Percentiles rank a stretch among this genome's conserved stretches.
Evolutionary conservation across 2,329 filamentous ascomycete genomes (phyloP).

Genomic region (Ophiosphaerella narmari): DNA sequence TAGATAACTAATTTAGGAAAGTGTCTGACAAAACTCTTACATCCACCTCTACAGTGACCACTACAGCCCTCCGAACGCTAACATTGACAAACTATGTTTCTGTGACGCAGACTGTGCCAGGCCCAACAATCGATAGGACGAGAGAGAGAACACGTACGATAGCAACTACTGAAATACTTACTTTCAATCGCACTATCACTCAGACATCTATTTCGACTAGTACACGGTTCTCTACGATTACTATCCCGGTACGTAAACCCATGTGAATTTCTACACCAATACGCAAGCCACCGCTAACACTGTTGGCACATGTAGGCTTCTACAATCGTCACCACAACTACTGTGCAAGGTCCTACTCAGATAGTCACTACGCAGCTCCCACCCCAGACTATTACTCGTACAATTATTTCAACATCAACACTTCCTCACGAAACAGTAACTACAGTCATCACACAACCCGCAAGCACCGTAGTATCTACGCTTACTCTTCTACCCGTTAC

Average conservation of each 20-base stretch:
- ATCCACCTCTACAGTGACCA: constrained; percentile 10
- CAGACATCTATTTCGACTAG: constrained; percentile 19
- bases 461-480: background rate
- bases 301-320: background rate
- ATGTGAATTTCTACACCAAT: too few relatives aligned
- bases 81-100: constrained; percentile 13
- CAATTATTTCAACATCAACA: constrained; percentile 24
- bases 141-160: constrained; percentile 4
- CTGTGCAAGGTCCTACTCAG: constrained; percentile 15
- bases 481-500: background rate
- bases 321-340: constrained; percentile 22
- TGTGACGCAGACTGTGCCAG: constrained; percentile 17
- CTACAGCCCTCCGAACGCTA: constrained; percentile 3
- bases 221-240: constrained; percentile 25
- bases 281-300: background rate
- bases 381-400: constrained; percentile 21
- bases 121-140: constrained; percentile 11
- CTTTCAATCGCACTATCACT: constrained; percentile 15
- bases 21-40: constrained; percentile 11
- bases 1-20: background rate
- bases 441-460: constrained; percentile 1
- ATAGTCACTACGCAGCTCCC: constrained; percentile 19
- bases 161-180: constrained; percentile 5
- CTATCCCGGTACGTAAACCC: constrained; percentile 10
- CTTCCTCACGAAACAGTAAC: constrained; percentile 9